These are phyloP conservation scores for Davidsoniella neocaledoniae DNA, from an alignment of 2,329 filamentous ascomycete species.

Conservation along the genomic window DNA sequence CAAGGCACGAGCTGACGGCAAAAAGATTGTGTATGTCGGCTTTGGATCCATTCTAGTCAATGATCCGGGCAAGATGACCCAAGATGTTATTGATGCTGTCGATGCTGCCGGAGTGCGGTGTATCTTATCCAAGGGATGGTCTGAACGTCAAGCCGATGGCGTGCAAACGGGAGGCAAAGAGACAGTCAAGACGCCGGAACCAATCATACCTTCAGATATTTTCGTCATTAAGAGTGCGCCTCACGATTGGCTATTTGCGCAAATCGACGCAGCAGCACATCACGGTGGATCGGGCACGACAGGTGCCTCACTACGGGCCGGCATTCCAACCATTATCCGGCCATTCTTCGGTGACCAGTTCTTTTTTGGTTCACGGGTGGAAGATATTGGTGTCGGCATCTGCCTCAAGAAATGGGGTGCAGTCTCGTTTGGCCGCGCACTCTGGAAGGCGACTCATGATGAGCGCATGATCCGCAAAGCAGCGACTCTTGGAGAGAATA, in stretches of 20 bases:
- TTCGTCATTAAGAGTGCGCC: slow-evolving; percentile 78
- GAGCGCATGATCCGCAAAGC: slow-evolving; percentile 87
- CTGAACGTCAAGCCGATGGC: slow-evolving; percentile 47
- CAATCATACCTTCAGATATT: slow-evolving; percentile 62
- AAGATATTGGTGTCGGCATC: slow-evolving; percentile 85
- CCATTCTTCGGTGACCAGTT: slow-evolving; percentile 98
- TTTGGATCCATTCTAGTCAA: slow-evolving; percentile 93
- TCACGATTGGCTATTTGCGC: slow-evolving; percentile 90
- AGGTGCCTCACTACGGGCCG: slow-evolving; percentile 77
- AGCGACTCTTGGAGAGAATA: slow-evolving; percentile 63
- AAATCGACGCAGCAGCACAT: slow-evolving; percentile 87
- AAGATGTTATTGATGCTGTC: slow-evolving; percentile 85
- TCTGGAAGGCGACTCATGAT: slow-evolving; percentile 84
- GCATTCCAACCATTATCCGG: slow-evolving; percentile 83
- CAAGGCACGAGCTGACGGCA: slow-evolving; percentile 62
- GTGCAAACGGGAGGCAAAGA: slow-evolving; percentile 27
- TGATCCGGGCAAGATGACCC: slow-evolving; percentile 73
- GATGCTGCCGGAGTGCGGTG: slow-evolving; percentile 83
- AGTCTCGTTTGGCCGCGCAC: slow-evolving; percentile 64
- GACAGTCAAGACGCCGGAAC: slow-evolving; percentile 33
- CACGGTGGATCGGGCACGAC: slow-evolving; percentile 93
- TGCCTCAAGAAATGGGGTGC: slow-evolving; percentile 79
- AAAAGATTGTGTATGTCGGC: slow-evolving; percentile 91
- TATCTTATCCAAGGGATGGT: slow-evolving; percentile 94
- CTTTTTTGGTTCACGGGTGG: slow-evolving; percentile 81